phyloP scores from a whole-genome alignment of 2,329 filamentous ascomycete genomes.

The Sphaerulina vaccinii region DNA sequence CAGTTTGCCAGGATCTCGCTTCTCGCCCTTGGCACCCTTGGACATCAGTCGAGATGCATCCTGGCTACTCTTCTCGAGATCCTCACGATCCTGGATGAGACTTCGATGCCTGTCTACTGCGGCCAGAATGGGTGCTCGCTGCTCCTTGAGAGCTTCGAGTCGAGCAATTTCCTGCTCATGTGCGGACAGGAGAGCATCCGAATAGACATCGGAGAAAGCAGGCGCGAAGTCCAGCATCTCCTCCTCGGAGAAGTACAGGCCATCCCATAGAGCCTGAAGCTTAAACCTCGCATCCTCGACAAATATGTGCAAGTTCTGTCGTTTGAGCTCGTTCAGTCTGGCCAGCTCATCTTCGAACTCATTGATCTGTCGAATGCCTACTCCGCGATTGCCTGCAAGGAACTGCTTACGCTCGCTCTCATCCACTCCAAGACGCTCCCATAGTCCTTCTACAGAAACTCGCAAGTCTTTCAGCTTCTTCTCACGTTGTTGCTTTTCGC shows the following conservation, averaged over 20 bases:
- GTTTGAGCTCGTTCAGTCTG: slow-evolving; percentile 86
- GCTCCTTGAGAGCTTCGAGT: slow-evolving; percentile 77
- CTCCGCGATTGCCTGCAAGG: slow-evolving; percentile 82
- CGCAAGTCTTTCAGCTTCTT: slow-evolving; percentile 74
- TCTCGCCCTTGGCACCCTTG: slow-evolving; percentile 88
- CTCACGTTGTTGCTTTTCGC: slow-evolving; percentile 86
- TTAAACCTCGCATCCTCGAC: slow-evolving; percentile 90
- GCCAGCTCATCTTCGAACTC: slow-evolving; percentile 90
- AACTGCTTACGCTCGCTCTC: slow-evolving; percentile 81
- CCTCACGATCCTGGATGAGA: slow-evolving; percentile 80
- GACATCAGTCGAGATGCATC: slow-evolving; percentile 91
- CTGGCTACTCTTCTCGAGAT: slow-evolving; percentile 85
- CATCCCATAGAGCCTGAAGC: slow-evolving; percentile 93
- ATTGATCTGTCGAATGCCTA: slow-evolving; percentile 86
- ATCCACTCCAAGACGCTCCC: slow-evolving; percentile 83
- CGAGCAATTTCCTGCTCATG: slow-evolving; percentile 88
- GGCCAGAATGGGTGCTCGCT: slow-evolving; percentile 78
- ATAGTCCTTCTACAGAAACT: slow-evolving; percentile 76
- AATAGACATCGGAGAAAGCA: slow-evolving; percentile 88
- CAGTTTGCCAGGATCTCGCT: slow-evolving; percentile 88
- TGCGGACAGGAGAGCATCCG: slow-evolving; percentile 88
- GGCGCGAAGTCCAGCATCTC: slow-evolving; percentile 99
- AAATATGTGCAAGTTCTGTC: slow-evolving; percentile 91
- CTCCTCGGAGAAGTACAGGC: slow-evolving; percentile 90
- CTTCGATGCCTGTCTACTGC: slow-evolving; percentile 81